These are phyloP conservation scores for Trifolium repens DNA, from an alignment of 306 rosid genomes.

Conservation along the genomic window DNA sequence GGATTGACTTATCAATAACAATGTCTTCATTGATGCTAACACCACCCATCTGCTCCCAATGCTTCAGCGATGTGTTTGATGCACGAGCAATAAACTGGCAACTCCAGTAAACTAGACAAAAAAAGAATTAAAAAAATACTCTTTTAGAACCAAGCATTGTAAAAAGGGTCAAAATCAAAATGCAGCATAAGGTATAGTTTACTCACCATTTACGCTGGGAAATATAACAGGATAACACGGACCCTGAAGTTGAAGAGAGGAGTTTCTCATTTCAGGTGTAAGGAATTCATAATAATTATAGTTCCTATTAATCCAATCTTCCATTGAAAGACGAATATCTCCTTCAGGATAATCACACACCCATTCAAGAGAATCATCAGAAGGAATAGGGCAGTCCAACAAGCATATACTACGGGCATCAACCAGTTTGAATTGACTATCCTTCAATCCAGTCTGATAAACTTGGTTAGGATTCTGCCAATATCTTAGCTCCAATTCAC, in stretches of 20 bases:
- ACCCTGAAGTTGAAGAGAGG: conserved; percentile 95
- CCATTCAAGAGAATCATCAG: conserved; percentile 85
- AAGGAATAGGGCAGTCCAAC: conserved; percentile 79
- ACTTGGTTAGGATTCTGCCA: conserved; percentile 97
- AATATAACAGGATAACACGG: conserved; percentile 98
- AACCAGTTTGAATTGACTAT: conserved; percentile 63
- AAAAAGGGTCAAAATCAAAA: not conserved
- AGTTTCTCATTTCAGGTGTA: conserved; percentile 89
- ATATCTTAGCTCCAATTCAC: conserved; percentile 75
- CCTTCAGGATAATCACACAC: conserved; percentile 98
- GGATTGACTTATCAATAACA: conserved; percentile 83
- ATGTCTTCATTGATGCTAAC: conserved; percentile 80
- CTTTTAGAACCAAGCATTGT: not conserved
- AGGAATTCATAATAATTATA: conserved; percentile 91
- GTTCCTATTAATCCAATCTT: conserved; percentile 76
- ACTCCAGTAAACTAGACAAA: conserved; percentile 83
- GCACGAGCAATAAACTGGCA: conserved; percentile 92
- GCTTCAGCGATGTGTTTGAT: conserved; percentile 79
- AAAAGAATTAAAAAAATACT: too few species aligned
- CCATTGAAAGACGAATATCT: conserved; percentile 67
- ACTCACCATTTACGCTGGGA: conserved; percentile 92
- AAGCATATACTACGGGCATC: conserved; percentile 89
- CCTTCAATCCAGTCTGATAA: conserved; percentile 85
- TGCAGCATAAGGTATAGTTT: conserved; percentile 20
- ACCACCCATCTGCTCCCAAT: conserved; percentile 97